Conservation (phyloP, 129 eudicot genomes). For the Helichrysum umbraculigerum region DNA sequence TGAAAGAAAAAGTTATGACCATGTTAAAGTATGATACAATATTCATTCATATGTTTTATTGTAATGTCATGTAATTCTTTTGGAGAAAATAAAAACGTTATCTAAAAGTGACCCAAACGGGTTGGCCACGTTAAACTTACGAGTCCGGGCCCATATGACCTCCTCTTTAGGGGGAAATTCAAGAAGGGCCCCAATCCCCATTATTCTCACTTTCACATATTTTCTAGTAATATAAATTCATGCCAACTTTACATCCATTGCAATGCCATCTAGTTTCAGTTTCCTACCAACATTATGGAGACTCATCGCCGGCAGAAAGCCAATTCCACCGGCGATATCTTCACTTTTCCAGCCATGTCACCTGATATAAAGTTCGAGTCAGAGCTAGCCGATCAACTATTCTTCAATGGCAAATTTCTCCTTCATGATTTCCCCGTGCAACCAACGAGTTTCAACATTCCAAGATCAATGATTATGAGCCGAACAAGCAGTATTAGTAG, state of each 20-base stretch:
- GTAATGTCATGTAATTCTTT: background rate
- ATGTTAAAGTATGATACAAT: background rate
- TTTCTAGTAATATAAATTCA: slow-evolving; percentile 27
- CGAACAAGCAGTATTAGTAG: slow-evolving; percentile 57
- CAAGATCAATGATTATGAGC: slow-evolving; percentile 40
- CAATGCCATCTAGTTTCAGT: slow-evolving; percentile 17
- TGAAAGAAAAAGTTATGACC: background rate
- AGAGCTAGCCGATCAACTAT: slow-evolving; percentile 69
- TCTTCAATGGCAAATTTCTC: slow-evolving; percentile 60
- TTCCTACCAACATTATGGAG: slow-evolving; percentile 29
- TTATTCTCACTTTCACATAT: slow-evolving; percentile 34
- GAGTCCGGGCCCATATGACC: slow-evolving; percentile 37
- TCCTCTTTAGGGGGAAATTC: slow-evolving; percentile 45
- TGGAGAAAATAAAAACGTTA: background rate
- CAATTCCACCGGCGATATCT: slow-evolving; percentile 42
- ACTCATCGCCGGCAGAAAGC: slow-evolving; percentile 25
- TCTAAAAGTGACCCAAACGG: slow-evolving; percentile 10
- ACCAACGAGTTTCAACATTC: slow-evolving; percentile 26
- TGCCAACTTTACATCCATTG: slow-evolving; percentile 3
- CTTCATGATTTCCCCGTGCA: slow-evolving; percentile 56
- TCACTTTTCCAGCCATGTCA: slow-evolving; percentile 51
- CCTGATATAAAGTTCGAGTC: slow-evolving; percentile 20
- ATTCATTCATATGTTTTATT: background rate
- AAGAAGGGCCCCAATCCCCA: slow-evolving; percentile 34
- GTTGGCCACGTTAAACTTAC: slow-evolving; percentile 43